phyloP scores from a whole-genome alignment of 2,329 filamentous ascomycete species.

The Colletotrichum siamense region DNA sequence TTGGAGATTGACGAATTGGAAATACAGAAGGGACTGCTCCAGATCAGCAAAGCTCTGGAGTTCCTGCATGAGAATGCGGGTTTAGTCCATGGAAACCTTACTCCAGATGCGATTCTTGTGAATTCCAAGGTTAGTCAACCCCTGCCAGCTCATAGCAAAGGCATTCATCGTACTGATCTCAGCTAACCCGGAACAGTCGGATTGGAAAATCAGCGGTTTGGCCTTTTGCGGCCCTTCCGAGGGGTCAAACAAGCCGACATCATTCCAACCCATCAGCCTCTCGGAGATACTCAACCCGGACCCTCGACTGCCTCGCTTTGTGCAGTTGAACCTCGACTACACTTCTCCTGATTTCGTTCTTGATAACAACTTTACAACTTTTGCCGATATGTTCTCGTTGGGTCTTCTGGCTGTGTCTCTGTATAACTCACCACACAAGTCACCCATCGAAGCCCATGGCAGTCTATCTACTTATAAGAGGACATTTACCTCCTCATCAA shows the following conservation, averaged over 20 bases:
- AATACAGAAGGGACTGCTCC: slow-evolving; percentile 93
- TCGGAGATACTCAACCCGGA: slow-evolving; percentile 87
- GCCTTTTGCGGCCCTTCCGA: slow-evolving; percentile 86
- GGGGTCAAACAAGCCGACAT: slow-evolving; percentile 74
- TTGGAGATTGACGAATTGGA: slow-evolving; percentile 96
- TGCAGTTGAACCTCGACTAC: slow-evolving; percentile 92
- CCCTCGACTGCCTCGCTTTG: slow-evolving; percentile 77
- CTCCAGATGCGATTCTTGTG: slow-evolving; percentile 90
- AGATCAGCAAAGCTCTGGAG: slow-evolving; percentile 92
- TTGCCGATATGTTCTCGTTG: slow-evolving; percentile 92
- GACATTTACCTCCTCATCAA: slow-evolving; percentile 78
- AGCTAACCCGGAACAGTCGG: slow-evolving; percentile 64
- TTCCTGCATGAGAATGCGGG: slow-evolving; percentile 96
- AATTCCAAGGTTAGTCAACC: slow-evolving; percentile 77
- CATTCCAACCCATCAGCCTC: slow-evolving; percentile 80
- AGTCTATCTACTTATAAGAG: slow-evolving; percentile 87
- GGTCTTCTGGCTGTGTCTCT: slow-evolving; percentile 87
- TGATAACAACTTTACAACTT: slow-evolving; percentile 83
- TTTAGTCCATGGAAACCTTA: slow-evolving; percentile 92
- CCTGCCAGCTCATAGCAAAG: not conserved
- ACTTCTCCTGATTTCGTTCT: slow-evolving; percentile 94
- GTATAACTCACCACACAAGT: slow-evolving; percentile 93
- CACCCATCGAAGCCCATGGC: slow-evolving; percentile 82
- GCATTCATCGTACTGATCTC: not conserved
- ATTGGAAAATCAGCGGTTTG: slow-evolving; percentile 98